These are phyloP conservation scores for Grosmannia serpens DNA, from an alignment of 2,329 filamentous ascomycete species.

Conservation along the genomic window DNA sequence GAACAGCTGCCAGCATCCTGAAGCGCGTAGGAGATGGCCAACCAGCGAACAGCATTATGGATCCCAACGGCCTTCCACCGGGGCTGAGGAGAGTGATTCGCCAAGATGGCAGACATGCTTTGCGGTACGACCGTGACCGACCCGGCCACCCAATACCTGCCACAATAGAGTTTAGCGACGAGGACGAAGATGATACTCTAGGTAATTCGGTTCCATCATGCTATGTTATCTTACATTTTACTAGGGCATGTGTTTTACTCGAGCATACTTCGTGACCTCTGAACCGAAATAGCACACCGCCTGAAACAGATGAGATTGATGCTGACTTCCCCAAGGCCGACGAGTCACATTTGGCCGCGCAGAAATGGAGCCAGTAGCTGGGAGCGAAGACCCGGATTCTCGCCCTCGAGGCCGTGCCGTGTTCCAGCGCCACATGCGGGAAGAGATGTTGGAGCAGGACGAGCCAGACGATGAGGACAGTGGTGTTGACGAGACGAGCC, in stretches of 20 bases:
- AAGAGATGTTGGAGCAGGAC: not conserved
- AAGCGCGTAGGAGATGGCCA: not conserved
- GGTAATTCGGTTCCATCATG: too few relatives aligned
- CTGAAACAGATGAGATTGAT: too few relatives aligned
- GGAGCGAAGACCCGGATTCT: not conserved
- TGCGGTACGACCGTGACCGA: constrained; percentile 1
- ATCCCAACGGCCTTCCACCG: constrained; percentile 8
- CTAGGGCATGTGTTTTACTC: too few relatives aligned
- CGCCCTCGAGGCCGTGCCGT: not conserved
- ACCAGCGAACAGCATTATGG: constrained; percentile 4
- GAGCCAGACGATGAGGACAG: not conserved
- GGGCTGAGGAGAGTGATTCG: constrained; percentile 7
- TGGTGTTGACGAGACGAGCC: not conserved
- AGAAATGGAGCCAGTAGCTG: not conserved
- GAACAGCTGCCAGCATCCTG: not conserved
- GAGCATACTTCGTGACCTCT: not conserved
- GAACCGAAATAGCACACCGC: too few relatives aligned
- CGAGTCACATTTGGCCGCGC: not conserved
- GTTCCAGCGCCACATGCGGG: not conserved
- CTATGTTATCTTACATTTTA: too few relatives aligned
- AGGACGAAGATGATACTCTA: not conserved
- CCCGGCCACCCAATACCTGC: not conserved
- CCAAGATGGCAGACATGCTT: constrained; percentile 3
- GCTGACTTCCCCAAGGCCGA: not conserved
- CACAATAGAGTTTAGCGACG: not conserved